Evolutionary conservation across 2,329 filamentous ascomycete genomes (phyloP).

Genomic region (Teratosphaeria destructans): DNA sequence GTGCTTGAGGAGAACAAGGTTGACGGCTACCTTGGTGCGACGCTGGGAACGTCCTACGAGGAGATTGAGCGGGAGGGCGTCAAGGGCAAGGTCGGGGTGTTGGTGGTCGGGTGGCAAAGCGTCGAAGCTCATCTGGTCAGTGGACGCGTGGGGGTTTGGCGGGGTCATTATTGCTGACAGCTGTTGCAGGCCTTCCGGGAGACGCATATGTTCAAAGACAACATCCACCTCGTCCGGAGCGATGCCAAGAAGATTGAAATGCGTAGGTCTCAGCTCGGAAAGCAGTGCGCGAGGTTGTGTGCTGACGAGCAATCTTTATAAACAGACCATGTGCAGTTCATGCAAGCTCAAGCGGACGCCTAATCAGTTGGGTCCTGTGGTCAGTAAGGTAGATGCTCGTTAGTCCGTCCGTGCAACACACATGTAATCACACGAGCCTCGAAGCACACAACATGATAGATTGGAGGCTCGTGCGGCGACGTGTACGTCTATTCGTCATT

Average conservation of each 20-base stretch:
- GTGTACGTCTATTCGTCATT: not conserved
- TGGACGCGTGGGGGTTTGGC: not conserved
- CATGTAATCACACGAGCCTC: too few species aligned
- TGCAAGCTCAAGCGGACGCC: not conserved
- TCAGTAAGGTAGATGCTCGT: not conserved
- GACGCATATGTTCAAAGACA: slow-evolving; percentile 34
- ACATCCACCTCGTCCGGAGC: slow-evolving; percentile 19
- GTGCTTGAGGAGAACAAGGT: slow-evolving; percentile 22
- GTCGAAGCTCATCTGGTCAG: slow-evolving; percentile 38
- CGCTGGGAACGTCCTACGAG: slow-evolving; percentile 18
- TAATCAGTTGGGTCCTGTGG: not conserved
- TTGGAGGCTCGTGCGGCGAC: too few species aligned
- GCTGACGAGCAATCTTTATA: not conserved
- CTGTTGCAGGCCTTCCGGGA: slow-evolving; percentile 26
- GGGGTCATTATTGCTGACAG: not conserved
- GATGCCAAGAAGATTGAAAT: slow-evolving; percentile 5
- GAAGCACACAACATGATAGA: too few species aligned
- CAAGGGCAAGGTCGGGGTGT: slow-evolving; percentile 32
- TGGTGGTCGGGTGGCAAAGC: slow-evolving; percentile 43
- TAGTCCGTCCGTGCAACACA: not conserved
- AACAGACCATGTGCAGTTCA: not conserved
- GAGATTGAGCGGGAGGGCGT: slow-evolving; percentile 22
- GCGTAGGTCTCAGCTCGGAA: not conserved
- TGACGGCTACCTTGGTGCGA: slow-evolving; percentile 11
- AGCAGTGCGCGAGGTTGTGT: not conserved